Base-by-base conservation (phyloP, 768 basidiomycete species). In the Omphalotus guepiniiformis region DNA sequence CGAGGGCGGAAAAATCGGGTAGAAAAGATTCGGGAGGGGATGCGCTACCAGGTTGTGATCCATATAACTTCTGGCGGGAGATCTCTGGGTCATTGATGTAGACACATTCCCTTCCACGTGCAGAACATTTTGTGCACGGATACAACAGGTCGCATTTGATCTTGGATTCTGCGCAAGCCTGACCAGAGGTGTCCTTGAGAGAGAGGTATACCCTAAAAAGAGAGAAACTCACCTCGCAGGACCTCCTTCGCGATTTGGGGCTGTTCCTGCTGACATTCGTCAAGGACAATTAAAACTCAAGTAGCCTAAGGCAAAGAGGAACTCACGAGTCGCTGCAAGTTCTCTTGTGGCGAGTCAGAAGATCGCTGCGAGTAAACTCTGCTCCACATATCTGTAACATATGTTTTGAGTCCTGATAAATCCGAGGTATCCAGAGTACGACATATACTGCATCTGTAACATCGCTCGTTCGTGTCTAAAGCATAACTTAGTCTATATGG, bases 301-400 rank as follows among this genome's bases (percentile, higher is more conserved):
- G 12, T 8, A 47, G 37, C 52, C 8, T 15, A 38, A 45, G 50
- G 54, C 19, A 15, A 22, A 30, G 48, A 49, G 50, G 53, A 40
- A 71, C 79, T 63, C 60, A 82, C 80, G 74, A 70, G 62, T 79
- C 78, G 53, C 70, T 74, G 51, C 82, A 83, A 53, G 71, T 78
- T 54, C 75, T 76, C 56, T 74, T 78, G 55, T 83, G 82, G 58
- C 82, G 68, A 12, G 78, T 77, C 48, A 83, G 68, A 42, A 83
- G 67, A 61, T 83, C 82, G 43, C 80, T 82, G 52, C 81, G 73
- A 44, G 82, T 83, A 51, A 83, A 83, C 57, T 79, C 73, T 15
- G 81, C 75, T 37, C 70, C 66, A 53, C 81, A 83, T 32, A 68
- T 75, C 81, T 83, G 58, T 32, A 47, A 46, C 47, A 48, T 13